Evolutionary conservation across 441 rosid genomes (phyloP), one percentile per base, ranked within the genome.

Genomic region (Populus hybrid): DNA sequence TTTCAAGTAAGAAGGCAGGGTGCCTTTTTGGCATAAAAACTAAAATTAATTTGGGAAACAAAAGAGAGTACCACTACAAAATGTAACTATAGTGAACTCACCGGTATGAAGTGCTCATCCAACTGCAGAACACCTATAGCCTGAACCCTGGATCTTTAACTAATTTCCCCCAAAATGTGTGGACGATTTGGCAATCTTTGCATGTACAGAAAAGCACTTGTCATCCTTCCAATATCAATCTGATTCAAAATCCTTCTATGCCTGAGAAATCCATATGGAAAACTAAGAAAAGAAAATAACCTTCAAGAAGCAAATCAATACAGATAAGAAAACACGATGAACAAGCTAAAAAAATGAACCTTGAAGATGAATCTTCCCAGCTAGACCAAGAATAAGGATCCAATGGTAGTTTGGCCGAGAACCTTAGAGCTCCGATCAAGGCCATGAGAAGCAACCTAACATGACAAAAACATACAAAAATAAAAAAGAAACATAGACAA

Each of bases 391-490:
- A 92, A 83, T 71, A 90, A 80, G 80, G 82, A 61, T 76, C 92
- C 98, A 10, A 89, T 79, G 38, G 88, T 89, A 67, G 97, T 92
- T 84, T 88, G 94, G 73, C 91, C 87, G 32, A 90, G 97, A 84
- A 93, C 95, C 87, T 89, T 87, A 0, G 96, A 89, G 83, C 88
- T 93, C 76, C 84, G 90, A 79, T 95, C 99, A 23, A 95, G 92
- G 80, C 97, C 98, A 85, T 97, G 98, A 83, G 98, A 90, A 82
- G 95, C 99, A 87, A 95, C 95, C 99, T 92, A 78, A 70, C 28
- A 83, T 7, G 8, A 10, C 3, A 1, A 7, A 1, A 24, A 32
- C 59, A 46, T 35, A 61, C 10, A 63, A 54, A 54, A 57, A 50
- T 11, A 21, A 5, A 2, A 59, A 30, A 63, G 24, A 23, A 72